A percentile compares a stretch with the other conserved stretches of the same genome.
Evolutionary conservation across 1,284 basidiomycete species (phyloP).

Genomic region (Naganishia liquefaciens): DNA sequence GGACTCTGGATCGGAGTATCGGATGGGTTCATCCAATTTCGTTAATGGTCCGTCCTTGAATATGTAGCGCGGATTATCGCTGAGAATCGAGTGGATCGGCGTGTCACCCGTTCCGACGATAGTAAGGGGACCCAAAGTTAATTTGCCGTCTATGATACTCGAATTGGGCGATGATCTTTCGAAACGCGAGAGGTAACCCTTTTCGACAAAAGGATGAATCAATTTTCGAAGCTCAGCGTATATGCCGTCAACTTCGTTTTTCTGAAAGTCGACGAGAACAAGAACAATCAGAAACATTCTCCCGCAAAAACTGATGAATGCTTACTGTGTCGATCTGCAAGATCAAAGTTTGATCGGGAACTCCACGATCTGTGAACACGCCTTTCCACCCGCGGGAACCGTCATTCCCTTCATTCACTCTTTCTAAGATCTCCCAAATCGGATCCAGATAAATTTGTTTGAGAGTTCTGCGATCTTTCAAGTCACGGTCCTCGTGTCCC

Average conservation of each 20-base stretch:
- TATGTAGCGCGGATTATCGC: slow-evolving; percentile 39
- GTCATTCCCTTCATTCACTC: slow-evolving; percentile 33
- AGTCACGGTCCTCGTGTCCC: slow-evolving; percentile 37
- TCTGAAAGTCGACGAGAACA: not conserved
- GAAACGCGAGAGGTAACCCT: slow-evolving; percentile 41
- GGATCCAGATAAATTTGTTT: slow-evolving; percentile 39
- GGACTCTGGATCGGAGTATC: slow-evolving; percentile 28
- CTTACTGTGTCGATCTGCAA: slow-evolving; percentile 43
- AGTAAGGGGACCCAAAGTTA: slow-evolving; percentile 41
- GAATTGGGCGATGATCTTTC: slow-evolving; percentile 11
- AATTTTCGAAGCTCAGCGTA: slow-evolving; percentile 38
- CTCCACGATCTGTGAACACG: slow-evolving; percentile 31
- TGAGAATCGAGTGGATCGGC: slow-evolving; percentile 38
- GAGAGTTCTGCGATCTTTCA: slow-evolving; percentile 36
- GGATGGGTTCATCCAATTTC: slow-evolving; percentile 32
- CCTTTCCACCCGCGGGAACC: slow-evolving; percentile 29
- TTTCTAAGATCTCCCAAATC: slow-evolving; percentile 37
- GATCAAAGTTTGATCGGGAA: slow-evolving; percentile 29
- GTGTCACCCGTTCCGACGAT: slow-evolving; percentile 47
- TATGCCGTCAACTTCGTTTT: slow-evolving; percentile 37
- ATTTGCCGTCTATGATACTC: slow-evolving; percentile 33
- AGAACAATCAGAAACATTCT: not conserved
- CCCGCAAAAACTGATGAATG: not conserved
- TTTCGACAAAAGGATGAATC: slow-evolving; percentile 38
- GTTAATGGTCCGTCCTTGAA: slow-evolving; percentile 48